Evolutionary conservation across 2,329 filamentous ascomycete species (phyloP).

Genomic region (Lithohypha guttulata): DNA sequence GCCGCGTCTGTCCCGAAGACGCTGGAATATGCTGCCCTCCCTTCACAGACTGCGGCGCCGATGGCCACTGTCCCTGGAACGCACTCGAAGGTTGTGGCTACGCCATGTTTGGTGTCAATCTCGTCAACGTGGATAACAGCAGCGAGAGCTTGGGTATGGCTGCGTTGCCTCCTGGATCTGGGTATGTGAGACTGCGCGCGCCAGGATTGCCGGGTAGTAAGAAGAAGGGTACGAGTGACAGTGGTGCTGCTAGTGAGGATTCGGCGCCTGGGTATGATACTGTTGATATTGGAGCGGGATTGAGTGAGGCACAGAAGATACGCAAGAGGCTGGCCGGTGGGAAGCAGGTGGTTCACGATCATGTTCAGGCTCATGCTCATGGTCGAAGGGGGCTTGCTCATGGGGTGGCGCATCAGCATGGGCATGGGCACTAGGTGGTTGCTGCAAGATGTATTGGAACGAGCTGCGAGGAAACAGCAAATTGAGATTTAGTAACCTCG

Average conservation of each 20-base stretch:
- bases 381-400: neutral
- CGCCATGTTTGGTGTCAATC: conserved; percentile 15
- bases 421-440: neutral
- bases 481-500: too few relatives aligned
- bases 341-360: neutral
- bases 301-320: conserved; percentile 5
- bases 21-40: conserved; percentile 18
- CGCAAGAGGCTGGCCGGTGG: conserved; percentile 9
- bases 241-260: neutral
- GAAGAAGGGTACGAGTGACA: conserved; percentile 2
- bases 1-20: conserved; percentile 14
- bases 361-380: neutral
- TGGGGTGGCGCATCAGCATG: conserved; percentile 4
- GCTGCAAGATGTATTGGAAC: too few relatives aligned
- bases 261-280: neutral
- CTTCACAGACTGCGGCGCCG: conserved; percentile 12
- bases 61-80: conserved; percentile 16
- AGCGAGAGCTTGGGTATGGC: conserved; percentile 13
- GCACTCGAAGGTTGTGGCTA: conserved; percentile 14
- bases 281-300: conserved; percentile 4
- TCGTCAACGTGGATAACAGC: conserved; percentile 17
- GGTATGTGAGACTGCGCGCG: conserved; percentile 8
- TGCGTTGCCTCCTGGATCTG: neutral
- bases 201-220: conserved; percentile 10
- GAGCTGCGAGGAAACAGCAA: too few relatives aligned